Evolutionary conservation across 2,329 filamentous ascomycete species (phyloP), one percentile per base, ranked within the genome.

Genomic region (Cercospora beticola): DNA sequence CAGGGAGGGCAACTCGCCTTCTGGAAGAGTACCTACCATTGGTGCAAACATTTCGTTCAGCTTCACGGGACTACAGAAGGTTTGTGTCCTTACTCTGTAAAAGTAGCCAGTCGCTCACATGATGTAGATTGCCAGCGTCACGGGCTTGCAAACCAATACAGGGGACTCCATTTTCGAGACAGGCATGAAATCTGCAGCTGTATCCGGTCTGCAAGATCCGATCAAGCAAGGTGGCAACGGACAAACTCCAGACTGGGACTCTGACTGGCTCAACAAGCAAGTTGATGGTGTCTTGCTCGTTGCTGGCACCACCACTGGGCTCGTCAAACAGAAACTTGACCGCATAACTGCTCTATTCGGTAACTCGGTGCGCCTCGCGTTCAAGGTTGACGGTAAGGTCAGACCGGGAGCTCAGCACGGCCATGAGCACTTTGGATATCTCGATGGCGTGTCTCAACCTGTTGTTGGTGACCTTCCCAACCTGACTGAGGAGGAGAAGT

Each of bases 381-480:
- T 74, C 40, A 73, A 70, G 4, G 70, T 81, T 10, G 62, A 69
- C 18, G 80, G 80, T 4, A 74, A 80, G 40, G 74, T 76, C 10
- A 74, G 80, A 3, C 79, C 80, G 8, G 79, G 76, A 12, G 71
- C 74, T 9, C 74, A 79, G 58, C 72, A 74, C 23, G 80, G 79
- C 8, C 79, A 81, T 56, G 80, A 81, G 60, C 80, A 81, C 73
- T 84, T 84, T 66, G 82, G 82, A 1, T 84, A 81, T 68, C 68
- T 78, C 23, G 82, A 84, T 69, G 81, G 79, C 5, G 73, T 84
- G 57, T 81, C 81, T 3, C 79, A 83, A 67, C 82, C 82, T 2
- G 75, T 76, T 2, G 73, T 83, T 26, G 74, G 76, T 63, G 73
- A 73, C 31, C 73, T 83, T 28, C 76, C 77, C 67, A 72, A 72